Conservation (phyloP, 257 asterid genomes). For the Solanum sejunctum region DNA sequence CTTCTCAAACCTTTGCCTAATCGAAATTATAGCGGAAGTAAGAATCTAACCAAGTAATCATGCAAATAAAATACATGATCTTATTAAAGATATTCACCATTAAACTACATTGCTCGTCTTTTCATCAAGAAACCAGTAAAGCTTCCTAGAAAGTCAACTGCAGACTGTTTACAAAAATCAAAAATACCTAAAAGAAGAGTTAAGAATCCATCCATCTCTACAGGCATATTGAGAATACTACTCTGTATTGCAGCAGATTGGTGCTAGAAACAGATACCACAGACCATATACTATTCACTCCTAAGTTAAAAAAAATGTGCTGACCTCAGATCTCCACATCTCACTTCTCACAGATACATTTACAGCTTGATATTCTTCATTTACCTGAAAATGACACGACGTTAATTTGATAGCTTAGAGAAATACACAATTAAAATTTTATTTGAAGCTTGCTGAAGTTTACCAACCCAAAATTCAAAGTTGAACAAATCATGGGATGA, state of each 20-base stretch:
- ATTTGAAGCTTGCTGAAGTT: slow-evolving; percentile 8
- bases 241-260: not conserved
- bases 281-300: not conserved
- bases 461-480: slow-evolving; percentile 97
- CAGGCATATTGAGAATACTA: not conserved
- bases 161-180: not conserved
- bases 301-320: slow-evolving; percentile 3
- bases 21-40: not conserved
- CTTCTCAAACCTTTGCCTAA: not conserved
- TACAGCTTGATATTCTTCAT: slow-evolving; percentile 90
- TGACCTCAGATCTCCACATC: slow-evolving; percentile 87
- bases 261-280: not conserved
- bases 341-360: slow-evolving; percentile 82
- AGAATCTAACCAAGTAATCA: not conserved
- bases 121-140: not conserved
- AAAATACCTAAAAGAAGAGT: not conserved
- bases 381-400: slow-evolving; percentile 41
- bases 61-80: not conserved
- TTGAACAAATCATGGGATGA: slow-evolving; percentile 84
- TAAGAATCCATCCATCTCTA: not conserved
- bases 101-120: not conserved
- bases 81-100: not conserved
- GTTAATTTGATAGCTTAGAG: slow-evolving; percentile 1
- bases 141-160: not conserved
- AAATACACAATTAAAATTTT: not conserved